These are phyloP conservation scores for Vitis labrusca DNA, from an alignment of 164 flowering plant species.

Conservation along the genomic window DNA sequence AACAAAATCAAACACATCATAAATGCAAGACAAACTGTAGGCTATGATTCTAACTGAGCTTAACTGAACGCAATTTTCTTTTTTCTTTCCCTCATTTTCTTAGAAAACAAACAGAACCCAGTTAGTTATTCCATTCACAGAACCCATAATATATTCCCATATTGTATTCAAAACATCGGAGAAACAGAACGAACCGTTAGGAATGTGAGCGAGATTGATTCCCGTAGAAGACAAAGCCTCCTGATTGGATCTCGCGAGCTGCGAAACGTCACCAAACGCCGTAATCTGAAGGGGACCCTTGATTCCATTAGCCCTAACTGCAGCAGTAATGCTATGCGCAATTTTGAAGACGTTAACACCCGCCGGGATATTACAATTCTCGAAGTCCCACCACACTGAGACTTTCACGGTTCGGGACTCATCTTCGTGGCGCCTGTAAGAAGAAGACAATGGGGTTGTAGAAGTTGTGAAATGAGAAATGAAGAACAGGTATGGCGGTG, in stretches of 20 bases:
- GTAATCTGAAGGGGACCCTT: constrained; percentile 79
- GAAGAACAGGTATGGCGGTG: neutral
- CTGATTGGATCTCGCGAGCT: constrained; percentile 59
- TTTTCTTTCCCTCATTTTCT: too few relatives aligned
- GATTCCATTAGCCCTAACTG: constrained; percentile 70
- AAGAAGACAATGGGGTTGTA: neutral
- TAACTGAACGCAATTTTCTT: too few relatives aligned
- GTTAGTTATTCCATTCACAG: too few relatives aligned
- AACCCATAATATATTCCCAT: neutral
- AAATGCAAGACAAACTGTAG: too few relatives aligned
- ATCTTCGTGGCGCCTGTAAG: constrained; percentile 16
- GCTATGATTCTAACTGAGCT: too few relatives aligned
- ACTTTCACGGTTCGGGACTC: constrained; percentile 56
- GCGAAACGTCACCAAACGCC: constrained; percentile 78
- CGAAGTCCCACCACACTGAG: constrained; percentile 98
- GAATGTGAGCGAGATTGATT: constrained; percentile 64
- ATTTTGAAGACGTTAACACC: constrained; percentile 55
- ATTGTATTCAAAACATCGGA: neutral
- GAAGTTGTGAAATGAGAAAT: neutral
- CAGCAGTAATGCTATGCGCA: constrained; percentile 50
- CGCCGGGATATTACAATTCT: constrained; percentile 63
- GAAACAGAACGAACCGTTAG: constrained; percentile 39
- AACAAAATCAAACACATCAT: too few relatives aligned
- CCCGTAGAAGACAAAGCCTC: constrained; percentile 77
- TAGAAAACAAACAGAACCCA: too few relatives aligned